Conservation (phyloP, 208 protist genomes). For the Baffinella frigidus region DNA sequence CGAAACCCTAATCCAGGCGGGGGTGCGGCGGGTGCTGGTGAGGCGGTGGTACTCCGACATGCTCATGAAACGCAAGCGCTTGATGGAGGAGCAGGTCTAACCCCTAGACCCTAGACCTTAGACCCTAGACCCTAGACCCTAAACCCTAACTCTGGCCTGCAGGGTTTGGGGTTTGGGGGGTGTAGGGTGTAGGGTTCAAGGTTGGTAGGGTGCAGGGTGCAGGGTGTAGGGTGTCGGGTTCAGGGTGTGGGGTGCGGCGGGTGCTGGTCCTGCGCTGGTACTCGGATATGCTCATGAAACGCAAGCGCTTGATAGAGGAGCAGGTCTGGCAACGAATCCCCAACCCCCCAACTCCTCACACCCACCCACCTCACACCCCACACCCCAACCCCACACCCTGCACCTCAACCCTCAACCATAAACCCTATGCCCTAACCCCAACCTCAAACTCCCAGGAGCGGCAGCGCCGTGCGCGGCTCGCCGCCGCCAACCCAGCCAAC, state of each 20-base stretch:
- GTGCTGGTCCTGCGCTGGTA: not conserved
- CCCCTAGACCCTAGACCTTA: not conserved
- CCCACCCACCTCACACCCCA: not conserved
- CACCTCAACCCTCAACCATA: not conserved
- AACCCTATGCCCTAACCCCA: not conserved
- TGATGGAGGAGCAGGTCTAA: not conserved
- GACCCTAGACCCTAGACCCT: too few species aligned
- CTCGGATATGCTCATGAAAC: not conserved
- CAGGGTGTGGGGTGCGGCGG: not conserved
- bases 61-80: not conserved
- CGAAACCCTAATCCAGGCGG: not conserved
- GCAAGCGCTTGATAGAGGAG: not conserved
- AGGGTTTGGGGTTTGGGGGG: too few species aligned
- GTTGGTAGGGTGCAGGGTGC: too few species aligned
- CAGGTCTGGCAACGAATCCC: not conserved
- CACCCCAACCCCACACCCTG: not conserved
- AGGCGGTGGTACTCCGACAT: not conserved
- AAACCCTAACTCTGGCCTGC: not conserved
- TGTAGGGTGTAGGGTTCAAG: too few species aligned
- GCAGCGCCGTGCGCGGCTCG: not conserved
- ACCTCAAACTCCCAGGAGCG: not conserved
- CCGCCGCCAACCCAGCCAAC: not conserved
- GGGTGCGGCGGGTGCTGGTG: not conserved
- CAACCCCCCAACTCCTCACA: not conserved
- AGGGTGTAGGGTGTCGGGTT: too few species aligned